Conservation (phyloP, 1,284 basidiomycete genomes). For the Trichosporon inkin region DNA sequence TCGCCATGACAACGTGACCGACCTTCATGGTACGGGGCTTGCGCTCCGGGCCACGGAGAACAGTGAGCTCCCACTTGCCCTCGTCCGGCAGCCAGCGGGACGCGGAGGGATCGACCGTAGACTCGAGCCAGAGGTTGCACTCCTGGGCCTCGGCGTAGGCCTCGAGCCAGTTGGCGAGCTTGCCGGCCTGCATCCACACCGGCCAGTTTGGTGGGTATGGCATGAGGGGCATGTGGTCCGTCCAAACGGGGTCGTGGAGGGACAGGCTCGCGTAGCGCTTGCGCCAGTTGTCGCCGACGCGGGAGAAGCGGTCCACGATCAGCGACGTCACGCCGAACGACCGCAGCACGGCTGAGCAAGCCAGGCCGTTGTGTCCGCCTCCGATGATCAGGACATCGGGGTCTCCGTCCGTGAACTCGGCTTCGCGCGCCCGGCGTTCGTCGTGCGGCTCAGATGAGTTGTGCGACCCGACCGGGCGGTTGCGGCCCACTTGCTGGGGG, state of each 20-base stretch:
- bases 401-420: slow-evolving; percentile 50
- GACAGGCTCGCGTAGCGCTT: slow-evolving; percentile 57
- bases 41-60: slow-evolving; percentile 44
- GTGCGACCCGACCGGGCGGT: slow-evolving; percentile 42
- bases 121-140: slow-evolving; percentile 62
- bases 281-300: slow-evolving; percentile 62
- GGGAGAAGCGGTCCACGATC: slow-evolving; percentile 57
- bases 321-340: slow-evolving; percentile 56
- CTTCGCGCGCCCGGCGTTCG: slow-evolving; percentile 43
- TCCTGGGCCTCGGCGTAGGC: slow-evolving; percentile 62
- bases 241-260: slow-evolving; percentile 61
- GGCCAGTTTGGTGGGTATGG: slow-evolving; percentile 41
- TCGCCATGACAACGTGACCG: slow-evolving; percentile 56
- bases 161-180: slow-evolving; percentile 68
- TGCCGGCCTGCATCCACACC: slow-evolving; percentile 39
- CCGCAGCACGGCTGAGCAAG: slow-evolving; percentile 60
- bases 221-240: slow-evolving; percentile 36
- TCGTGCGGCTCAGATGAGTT: slow-evolving; percentile 37
- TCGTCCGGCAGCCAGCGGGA: slow-evolving; percentile 54
- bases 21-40: slow-evolving; percentile 54
- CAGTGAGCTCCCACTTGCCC: slow-evolving; percentile 58
- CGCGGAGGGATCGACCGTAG: slow-evolving; percentile 51
- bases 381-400: slow-evolving; percentile 56
- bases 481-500: slow-evolving; percentile 53
- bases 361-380: slow-evolving; percentile 63